Evolutionary conservation across 1,139 yeast species (phyloP).

Genomic region (Williopsis jadinii): DNA sequence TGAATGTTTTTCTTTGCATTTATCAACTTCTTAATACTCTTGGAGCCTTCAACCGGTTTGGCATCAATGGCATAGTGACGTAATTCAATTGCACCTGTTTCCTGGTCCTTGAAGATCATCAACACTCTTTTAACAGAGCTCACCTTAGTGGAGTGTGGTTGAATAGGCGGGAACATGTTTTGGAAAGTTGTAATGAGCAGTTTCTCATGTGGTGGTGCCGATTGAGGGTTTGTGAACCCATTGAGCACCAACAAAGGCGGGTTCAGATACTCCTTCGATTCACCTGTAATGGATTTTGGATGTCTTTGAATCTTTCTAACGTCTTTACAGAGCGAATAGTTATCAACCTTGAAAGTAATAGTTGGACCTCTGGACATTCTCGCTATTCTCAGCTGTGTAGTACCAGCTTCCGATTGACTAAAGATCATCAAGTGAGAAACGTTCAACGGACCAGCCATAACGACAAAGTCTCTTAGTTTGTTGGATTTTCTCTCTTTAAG

Average conservation of each 20-base stretch:
- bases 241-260: slow-evolving; percentile 93
- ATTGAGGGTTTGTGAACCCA: slow-evolving; percentile 62
- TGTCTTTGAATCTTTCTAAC: slow-evolving; percentile 58
- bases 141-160: slow-evolving; percentile 71
- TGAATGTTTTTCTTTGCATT: slow-evolving; percentile 54
- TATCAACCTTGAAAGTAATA: slow-evolving; percentile 67
- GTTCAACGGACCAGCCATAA: slow-evolving; percentile 96
- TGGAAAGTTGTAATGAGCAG: slow-evolving; percentile 86
- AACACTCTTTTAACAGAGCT: slow-evolving; percentile 75
- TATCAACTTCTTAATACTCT: slow-evolving; percentile 71
- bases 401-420: slow-evolving; percentile 78
- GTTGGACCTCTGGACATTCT: slow-evolving; percentile 95
- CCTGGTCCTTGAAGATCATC: slow-evolving; percentile 67
- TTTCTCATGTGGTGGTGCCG: slow-evolving; percentile 63
- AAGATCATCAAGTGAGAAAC: slow-evolving; percentile 84
- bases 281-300: slow-evolving; percentile 64
- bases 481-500: slow-evolving; percentile 83
- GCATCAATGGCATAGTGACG: slow-evolving; percentile 92
- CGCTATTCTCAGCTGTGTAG: slow-evolving; percentile 75
- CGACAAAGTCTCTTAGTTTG: slow-evolving; percentile 81
- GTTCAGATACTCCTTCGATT: slow-evolving; percentile 52
- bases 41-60: slow-evolving; percentile 75
- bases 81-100: slow-evolving; percentile 67
- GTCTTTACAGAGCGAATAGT: slow-evolving; percentile 80
- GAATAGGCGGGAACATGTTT: slow-evolving; percentile 91